Conservation (phyloP, 306 rosid genomes). For the Rosa persica region DNA sequence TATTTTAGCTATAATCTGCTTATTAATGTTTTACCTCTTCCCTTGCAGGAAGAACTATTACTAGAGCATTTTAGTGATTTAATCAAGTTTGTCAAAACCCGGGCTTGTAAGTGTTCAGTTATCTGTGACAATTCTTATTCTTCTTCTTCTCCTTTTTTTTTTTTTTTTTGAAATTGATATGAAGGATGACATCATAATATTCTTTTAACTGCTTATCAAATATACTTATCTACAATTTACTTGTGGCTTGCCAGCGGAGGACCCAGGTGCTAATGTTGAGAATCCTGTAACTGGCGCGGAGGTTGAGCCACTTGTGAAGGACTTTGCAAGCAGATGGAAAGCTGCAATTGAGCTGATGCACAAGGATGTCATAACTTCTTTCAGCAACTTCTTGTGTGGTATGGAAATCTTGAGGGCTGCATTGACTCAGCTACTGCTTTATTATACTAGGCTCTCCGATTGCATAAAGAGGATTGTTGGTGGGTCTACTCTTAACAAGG, state of each 20-base stretch:
- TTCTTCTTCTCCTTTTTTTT: too few relatives aligned
- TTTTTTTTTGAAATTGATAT: background rate
- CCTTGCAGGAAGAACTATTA: slow-evolving; percentile 90
- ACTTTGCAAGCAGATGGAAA: slow-evolving; percentile 95
- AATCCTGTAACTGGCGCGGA: slow-evolving; percentile 68
- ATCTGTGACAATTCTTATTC: background rate
- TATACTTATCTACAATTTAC: slow-evolving; percentile 23
- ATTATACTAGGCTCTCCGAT: slow-evolving; percentile 90
- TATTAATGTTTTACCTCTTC: slow-evolving; percentile 23
- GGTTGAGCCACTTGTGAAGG: slow-evolving; percentile 95
- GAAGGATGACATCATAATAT: background rate
- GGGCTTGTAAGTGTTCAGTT: slow-evolving; percentile 68
- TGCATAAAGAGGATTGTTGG: slow-evolving; percentile 79
- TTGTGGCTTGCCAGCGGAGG: slow-evolving; percentile 71
- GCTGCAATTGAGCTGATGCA: slow-evolving; percentile 98
- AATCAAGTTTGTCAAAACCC: slow-evolving; percentile 90
- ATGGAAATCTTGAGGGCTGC: slow-evolving; percentile 93
- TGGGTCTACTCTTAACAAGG: slow-evolving; percentile 85
- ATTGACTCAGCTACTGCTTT: slow-evolving; percentile 82
- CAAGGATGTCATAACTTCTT: slow-evolving; percentile 96
- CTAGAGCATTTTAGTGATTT: slow-evolving; percentile 76
- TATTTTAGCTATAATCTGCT: slow-evolving; percentile 1
- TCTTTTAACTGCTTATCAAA: slow-evolving; percentile 6
- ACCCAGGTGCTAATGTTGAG: slow-evolving; percentile 56
- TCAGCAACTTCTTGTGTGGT: slow-evolving; percentile 96